Conservation (phyloP, 2,329 filamentous ascomycete species). For the Mycosphaerella sp. region DNA sequence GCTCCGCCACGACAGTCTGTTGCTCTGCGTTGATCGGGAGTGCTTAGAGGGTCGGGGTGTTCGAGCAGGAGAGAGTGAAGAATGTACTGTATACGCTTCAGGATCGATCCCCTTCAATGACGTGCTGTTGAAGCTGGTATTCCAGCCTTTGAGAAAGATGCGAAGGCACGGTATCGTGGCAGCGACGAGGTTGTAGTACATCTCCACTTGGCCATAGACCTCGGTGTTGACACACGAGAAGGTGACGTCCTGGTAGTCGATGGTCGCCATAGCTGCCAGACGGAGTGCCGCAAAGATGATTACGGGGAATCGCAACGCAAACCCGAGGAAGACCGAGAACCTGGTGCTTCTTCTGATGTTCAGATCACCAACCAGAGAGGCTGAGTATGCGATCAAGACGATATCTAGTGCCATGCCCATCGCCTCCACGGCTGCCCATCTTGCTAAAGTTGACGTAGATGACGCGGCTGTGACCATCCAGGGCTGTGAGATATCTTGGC, state of each 20-base stretch:
- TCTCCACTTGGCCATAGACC: conserved; percentile 18
- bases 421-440: conserved; percentile 5
- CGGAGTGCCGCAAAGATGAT: conserved; percentile 13
- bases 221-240: conserved; percentile 13
- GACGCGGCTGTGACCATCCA: conserved; percentile 2
- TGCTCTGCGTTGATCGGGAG: conserved; percentile 1
- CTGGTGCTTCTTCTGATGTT: conserved; percentile 18
- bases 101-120: conserved; percentile 7
- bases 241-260: conserved; percentile 11
- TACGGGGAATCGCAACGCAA: conserved; percentile 14
- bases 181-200: conserved; percentile 19
- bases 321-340: conserved; percentile 14
- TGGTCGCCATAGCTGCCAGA: conserved; percentile 5
- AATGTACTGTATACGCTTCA: conserved; percentile 7
- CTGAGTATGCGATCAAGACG: conserved; percentile 5
- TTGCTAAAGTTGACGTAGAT: conserved; percentile 3
- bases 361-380: conserved; percentile 14
- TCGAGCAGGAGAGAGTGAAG: background rate
- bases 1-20: background rate
- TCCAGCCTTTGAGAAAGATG: conserved; percentile 20
- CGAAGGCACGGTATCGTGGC: conserved; percentile 22
- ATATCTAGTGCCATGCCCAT: conserved; percentile 11
- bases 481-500: background rate
- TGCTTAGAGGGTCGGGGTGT: conserved; percentile 1
- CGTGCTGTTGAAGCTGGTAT: conserved; percentile 15